Evolutionary conservation across 2,329 filamentous ascomycete species (phyloP), one percentile per base, ranked within the genome.

Genomic region (Exserohilum rostratum): DNA sequence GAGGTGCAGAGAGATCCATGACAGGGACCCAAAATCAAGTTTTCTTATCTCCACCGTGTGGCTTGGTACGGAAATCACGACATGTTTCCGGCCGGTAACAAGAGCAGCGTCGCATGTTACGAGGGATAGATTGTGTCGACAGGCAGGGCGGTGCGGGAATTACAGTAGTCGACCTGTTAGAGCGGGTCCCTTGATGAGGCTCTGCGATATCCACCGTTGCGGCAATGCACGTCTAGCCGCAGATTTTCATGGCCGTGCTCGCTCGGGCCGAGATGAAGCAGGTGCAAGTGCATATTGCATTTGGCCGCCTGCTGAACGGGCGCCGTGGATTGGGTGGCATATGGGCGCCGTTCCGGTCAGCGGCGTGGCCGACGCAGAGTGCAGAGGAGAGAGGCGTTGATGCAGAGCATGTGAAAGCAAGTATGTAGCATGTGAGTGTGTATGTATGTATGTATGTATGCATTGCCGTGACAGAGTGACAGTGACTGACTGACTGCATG

Each of bases 181-280:
- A 38, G 46, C 47, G 51, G 51, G 46, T 44, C 46, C 22, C 13
- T 39, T 18, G 37, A 50, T 48, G 49, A 53, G 43, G 53, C 40
- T 53, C 51, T 54, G 46, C 34, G 47, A 31, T 33, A 48, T 22
- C 55, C 52, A 55, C 55, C 50, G 46, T 38, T 55, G 47, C 55
- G 55, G 47, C 48, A 55, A 49, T 48, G 52, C 47, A 52, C 18
- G 52, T 29, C 44, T 55, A 58, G 55, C 52, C 35, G 55, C 52
- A 51, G 55, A 51, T 42, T 49, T 55, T 48, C 46, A 38, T 53
- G 53, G 11, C 51, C 46, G 46, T 46, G 35, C 50, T 29, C 31
- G 37, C 42, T 46, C 49, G 37, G 44, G 31, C 49, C 43, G 53
- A 50, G 50, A 48, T 22, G 17, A 48, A 48, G 46, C 33, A 35